phyloP scores from a whole-genome alignment of 768 basidiomycete species.

The Glaciozyma antarctica region DNA sequence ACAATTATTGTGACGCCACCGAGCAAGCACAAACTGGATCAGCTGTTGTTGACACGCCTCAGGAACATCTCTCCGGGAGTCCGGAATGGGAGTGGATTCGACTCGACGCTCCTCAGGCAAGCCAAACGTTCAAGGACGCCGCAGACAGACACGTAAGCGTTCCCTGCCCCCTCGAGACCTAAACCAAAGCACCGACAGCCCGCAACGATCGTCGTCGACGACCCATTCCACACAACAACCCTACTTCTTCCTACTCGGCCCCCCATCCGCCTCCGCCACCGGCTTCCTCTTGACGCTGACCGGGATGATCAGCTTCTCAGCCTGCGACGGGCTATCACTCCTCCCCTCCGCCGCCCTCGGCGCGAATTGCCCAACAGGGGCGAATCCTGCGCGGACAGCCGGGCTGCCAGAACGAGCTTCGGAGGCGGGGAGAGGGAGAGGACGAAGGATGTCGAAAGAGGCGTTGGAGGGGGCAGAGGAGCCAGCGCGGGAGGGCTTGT shows the following conservation, averaged over 20 bases:
- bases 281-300: conserved; percentile 1
- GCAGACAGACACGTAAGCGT: no score
- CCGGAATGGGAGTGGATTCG: no score
- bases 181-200: no score
- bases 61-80: no score
- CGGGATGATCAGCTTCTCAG: neutral
- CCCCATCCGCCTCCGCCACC: neutral
- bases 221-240: neutral
- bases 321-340: neutral
- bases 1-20: no score
- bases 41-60: no score
- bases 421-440: conserved; percentile 13
- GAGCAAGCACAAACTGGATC: no score
- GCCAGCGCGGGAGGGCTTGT: neutral
- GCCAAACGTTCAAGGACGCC: no score
- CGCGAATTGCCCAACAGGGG: conserved; percentile 25
- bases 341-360: neutral
- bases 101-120: no score
- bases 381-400: conserved; percentile 17
- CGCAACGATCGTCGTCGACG: no score
- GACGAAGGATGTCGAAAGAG: conserved; percentile 25
- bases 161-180: no score
- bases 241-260: neutral
- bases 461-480: neutral
- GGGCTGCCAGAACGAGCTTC: neutral